Base-by-base conservation (phyloP, 106 monocot species). In the Dioscorea alata region DNA sequence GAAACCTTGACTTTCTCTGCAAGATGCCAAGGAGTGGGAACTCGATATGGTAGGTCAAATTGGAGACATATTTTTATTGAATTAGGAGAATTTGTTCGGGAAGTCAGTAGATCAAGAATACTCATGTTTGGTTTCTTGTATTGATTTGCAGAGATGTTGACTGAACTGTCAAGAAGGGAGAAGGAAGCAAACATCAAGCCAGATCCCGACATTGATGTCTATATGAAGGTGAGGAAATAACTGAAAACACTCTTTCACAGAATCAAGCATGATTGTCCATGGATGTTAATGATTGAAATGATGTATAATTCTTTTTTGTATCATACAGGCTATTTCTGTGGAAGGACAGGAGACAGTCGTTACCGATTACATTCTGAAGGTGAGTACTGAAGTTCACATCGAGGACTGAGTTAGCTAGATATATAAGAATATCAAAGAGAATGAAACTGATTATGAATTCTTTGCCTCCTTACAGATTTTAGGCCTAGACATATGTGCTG, bases 1-100 rank as follows among this genome's bases (percentile, higher is more conserved):
- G 84, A 84, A 24, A 84, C 84, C 15, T 60, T 84, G 17, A 62
- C 70, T 12, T 84, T 84, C 71, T 76, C 84, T 25, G 84, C 84
- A 6, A 75, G 76, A 48, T 79, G 75, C 49, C 79, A 84, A 69
- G 84, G 84, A 56, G 66, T 62, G 20, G 80, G 80, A 0, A 53
- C 65, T n/a, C 76, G 76, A 17, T 61, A 73, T 49, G 84, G 84
- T 84, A 69, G 20, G 25, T 15, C 53, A 49, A 25, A 19, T 4
- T 2, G 17, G n/a, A 23, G 42, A 42, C 6, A 6, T 42, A 2
- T 42, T 42, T 42, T 42, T 42, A 7, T 34, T 34, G 4, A 34
- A 34, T 42, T 2, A 3, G 28, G 28, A 28, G 28, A 28, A 28
- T 28, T 28, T 28, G 28, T 28, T 28, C 3, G 28, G 3, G 28